Percentiles rank a stretch among this genome's conserved stretches.
Evolutionary conservation across 805 yeast species (phyloP).

Genomic region (Schwanniomyces vanrijiae): DNA sequence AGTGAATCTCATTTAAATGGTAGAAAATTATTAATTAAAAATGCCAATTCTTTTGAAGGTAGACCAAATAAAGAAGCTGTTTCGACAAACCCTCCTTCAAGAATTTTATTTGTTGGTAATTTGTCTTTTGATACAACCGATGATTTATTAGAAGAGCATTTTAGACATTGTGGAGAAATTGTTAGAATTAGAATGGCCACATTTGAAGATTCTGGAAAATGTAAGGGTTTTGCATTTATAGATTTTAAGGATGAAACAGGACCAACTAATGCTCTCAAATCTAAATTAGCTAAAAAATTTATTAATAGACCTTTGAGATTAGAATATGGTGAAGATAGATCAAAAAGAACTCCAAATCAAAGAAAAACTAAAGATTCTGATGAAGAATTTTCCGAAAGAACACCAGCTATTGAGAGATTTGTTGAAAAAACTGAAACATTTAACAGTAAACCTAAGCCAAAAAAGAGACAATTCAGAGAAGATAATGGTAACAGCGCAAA

Average conservation of each 20-base stretch:
- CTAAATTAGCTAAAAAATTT: slow-evolving; percentile 61
- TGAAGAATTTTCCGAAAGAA: slow-evolving; percentile 10
- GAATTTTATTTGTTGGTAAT: slow-evolving; percentile 90
- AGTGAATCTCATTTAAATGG: slow-evolving; percentile 78
- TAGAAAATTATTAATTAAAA: slow-evolving; percentile 81
- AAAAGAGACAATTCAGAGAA: slow-evolving; percentile 13
- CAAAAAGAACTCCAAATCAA: slow-evolving; percentile 58
- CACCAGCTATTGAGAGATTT: neutral
- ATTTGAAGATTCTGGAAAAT: slow-evolving; percentile 93
- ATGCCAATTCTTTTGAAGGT: slow-evolving; percentile 80
- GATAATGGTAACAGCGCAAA: slow-evolving; percentile 36
- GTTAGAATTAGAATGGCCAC: slow-evolving; percentile 90
- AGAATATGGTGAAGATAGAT: slow-evolving; percentile 95
- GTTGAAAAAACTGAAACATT: neutral
- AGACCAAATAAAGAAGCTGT: slow-evolving; percentile 62
- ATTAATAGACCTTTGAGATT: slow-evolving; percentile 76
- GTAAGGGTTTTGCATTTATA: slow-evolving; percentile 93
- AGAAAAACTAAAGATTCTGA: slow-evolving; percentile 2
- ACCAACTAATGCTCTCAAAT: slow-evolving; percentile 79
- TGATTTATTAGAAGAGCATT: slow-evolving; percentile 73
- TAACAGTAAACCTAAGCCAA: slow-evolving; percentile 8
- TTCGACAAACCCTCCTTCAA: slow-evolving; percentile 81
- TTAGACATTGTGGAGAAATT: slow-evolving; percentile 90
- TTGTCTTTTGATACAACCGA: slow-evolving; percentile 88
- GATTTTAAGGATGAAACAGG: slow-evolving; percentile 82